These are phyloP conservation scores for Coniochaeta sp. DNA, from an alignment of 2,329 filamentous ascomycete genomes.

Conservation along the genomic window DNA sequence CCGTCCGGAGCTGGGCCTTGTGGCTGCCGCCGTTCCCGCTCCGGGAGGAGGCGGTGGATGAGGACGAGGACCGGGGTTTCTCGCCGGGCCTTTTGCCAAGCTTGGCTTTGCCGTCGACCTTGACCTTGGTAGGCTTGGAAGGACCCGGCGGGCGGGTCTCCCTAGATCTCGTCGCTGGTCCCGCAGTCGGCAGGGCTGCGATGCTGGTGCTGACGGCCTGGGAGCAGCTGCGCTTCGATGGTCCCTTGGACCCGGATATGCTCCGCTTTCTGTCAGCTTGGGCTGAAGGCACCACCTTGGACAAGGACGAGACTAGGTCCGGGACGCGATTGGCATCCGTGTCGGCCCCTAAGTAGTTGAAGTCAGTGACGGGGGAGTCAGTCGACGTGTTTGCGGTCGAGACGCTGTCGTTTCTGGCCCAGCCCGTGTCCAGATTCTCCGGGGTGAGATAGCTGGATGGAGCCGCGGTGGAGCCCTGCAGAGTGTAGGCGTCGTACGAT, in stretches of 20 bases:
- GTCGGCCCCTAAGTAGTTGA: neutral
- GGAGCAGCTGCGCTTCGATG: slow-evolving; percentile 10
- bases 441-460: neutral
- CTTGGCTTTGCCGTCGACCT: neutral
- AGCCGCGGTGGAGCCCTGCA: neutral
- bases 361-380: neutral
- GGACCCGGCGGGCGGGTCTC: neutral
- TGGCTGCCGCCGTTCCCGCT: neutral
- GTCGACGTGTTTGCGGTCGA: neutral
- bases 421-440: neutral
- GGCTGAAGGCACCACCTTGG: neutral
- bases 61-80: neutral
- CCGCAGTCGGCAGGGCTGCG: neutral
- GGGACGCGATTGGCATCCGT: neutral
- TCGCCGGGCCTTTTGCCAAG: neutral
- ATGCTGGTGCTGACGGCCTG: slow-evolving; percentile 19
- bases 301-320: neutral
- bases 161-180: neutral
- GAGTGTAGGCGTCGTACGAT: neutral
- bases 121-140: neutral
- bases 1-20: slow-evolving; percentile 11
- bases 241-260: slow-evolving; percentile 9
- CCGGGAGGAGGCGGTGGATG: neutral
- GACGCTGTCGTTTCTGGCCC: neutral
- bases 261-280: neutral